Conservation (phyloP, 495 filamentous ascomycete species). For the Poronia punctata region DNA sequence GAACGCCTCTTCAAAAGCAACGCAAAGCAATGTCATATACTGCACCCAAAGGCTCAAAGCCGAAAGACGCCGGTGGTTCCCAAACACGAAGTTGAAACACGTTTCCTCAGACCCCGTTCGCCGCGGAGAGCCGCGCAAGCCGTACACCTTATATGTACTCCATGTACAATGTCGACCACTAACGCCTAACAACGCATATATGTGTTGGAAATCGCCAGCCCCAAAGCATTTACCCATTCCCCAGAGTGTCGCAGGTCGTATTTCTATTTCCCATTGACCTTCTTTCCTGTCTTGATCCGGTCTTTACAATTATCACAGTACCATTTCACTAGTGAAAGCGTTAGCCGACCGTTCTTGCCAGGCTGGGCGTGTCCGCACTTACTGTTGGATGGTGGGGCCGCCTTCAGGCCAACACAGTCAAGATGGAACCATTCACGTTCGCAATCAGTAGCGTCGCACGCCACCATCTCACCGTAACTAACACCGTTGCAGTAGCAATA, state of each 20-base stretch:
- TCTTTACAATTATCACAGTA: conserved; percentile 84
- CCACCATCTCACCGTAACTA: conserved; percentile 96
- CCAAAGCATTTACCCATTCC: background rate
- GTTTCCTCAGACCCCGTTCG: conserved; percentile 9
- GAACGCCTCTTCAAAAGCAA: no score
- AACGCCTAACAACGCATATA: conserved; percentile 4
- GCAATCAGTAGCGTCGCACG: conserved; percentile 86
- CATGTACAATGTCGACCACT: background rate
- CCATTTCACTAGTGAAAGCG: conserved; percentile 65
- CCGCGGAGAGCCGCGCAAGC: no score
- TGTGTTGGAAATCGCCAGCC: no score
- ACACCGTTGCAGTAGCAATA: conserved; percentile 94
- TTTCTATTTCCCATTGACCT: conserved; percentile 28
- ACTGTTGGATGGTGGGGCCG: conserved; percentile 79
- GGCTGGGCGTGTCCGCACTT: conserved; percentile 30
- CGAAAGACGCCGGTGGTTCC: background rate
- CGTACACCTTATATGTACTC: no score
- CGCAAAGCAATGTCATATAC: background rate
- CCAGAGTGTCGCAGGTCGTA: background rate
- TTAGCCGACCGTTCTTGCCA: conserved; percentile 9
- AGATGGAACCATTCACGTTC: conserved; percentile 95
- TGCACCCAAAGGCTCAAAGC: conserved; percentile 3
- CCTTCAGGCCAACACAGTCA: conserved; percentile 79
- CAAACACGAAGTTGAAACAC: conserved; percentile 5
- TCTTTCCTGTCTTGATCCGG: conserved; percentile 47